Evolutionary conservation across 1,284 basidiomycete genomes (phyloP), one percentile per base, ranked within the genome.

Genomic region (Butyriboletus appendiculatus): DNA sequence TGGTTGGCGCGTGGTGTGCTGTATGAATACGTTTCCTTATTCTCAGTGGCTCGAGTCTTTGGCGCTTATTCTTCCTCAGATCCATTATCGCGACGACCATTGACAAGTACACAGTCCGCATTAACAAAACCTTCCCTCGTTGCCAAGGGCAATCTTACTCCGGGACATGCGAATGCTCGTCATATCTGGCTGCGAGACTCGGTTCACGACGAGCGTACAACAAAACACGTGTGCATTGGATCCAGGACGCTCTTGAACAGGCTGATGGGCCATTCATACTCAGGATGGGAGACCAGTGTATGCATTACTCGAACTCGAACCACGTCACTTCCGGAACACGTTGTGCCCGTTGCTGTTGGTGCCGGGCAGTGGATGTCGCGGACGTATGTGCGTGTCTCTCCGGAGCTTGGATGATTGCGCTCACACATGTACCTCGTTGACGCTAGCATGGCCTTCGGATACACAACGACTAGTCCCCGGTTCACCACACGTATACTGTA

Each of bases 231-330:
- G 40, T 12, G 16, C 24, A 11, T 10, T 9, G n/a, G n/a, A n/a
- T n/a, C 16, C 12, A 28, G 10, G n/a, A 43, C 7, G n/a, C 4
- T 28, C 11, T 93, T 18, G 76, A 86, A 45, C 76, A 81, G 33
- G 90, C 88, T 1, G 61, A n/a, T n/a, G n/a, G n/a, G n/a, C n/a
- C 78, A 7, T 59, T 74, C 0, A 76, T 75, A 33, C 58, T 67
- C 28, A 77, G 75, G 51, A 73, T 83, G 30, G 84, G 84, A 5
- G 84, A 88, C 49, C 83, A 87, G 63, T 78, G 86, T 85, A 49
- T 26, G 26, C 26, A 26, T 26, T 26, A 26, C 26, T 2, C 26
- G 26, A 9, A 26, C 26, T 26, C 26, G 26, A 26, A 9, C 26
- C 9, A 26, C 1, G 26, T 26, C 26, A 26, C 26, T 26, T 26